Base-by-base conservation (phyloP, 495 filamentous ascomycete genomes). In the Cercophora newfieldiana region DNA sequence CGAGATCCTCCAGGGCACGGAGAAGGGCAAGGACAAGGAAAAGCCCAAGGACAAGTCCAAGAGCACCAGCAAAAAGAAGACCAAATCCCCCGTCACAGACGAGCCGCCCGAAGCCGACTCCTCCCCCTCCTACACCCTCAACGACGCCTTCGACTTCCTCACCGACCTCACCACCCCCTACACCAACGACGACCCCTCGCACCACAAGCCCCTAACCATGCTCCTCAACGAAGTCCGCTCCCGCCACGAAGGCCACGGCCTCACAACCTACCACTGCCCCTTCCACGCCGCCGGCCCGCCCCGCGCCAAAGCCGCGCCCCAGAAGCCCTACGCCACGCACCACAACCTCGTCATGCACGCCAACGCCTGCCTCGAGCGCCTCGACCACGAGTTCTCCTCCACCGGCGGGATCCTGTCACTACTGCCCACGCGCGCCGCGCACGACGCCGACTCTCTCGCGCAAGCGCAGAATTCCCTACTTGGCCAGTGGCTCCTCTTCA, bases 311-410 rank as follows among this genome's bases (percentile, higher is more conserved):
- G 63, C 56, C 19, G 68, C 69, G 19, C 50, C 51, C 19, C 66
- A 70, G 1, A 71, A 65, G 47, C 82, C 82, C 3, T 85, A 80
- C 66, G 75, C 77, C 6, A 80, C 68, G 24, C 82, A 84, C 61
- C 69, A 84, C 66, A 73, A 74, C 19, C 76, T 86, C 47, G 72
- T 85, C 47, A 74, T 74, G 71, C 84, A 86, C 70, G 83, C 83
- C 65, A 84, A 86, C 66, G 77, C 75, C 54, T 78, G 82, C 60
- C 76, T 86, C 2, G 82, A 85, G 70, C 74, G 81, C 6, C 76
- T 86, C 33, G 84, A 86, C 63, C 83, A 86, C 67, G 83, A 85
- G 69, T 81, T 79, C 66, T 76, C 74, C 51, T 74, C 77, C 55
- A 78, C 79, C 64, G 84, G 84, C 57, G 84, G 83, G 14, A 68